These are phyloP conservation scores for Chlorella sp. DNA, from an alignment of 139 green algal species.

Conservation along the genomic window DNA sequence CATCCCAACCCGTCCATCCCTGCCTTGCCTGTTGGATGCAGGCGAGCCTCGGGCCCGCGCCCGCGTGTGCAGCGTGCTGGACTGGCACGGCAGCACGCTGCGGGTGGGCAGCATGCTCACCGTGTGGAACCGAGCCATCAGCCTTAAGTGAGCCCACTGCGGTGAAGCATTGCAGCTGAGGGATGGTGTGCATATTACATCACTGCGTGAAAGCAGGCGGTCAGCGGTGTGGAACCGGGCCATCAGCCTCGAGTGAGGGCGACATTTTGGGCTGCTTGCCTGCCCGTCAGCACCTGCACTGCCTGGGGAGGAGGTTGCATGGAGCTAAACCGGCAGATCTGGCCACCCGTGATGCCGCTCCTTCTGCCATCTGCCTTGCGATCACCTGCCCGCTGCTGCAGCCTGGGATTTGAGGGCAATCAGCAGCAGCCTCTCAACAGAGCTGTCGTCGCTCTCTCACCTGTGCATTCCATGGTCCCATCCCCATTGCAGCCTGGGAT, in stretches of 20 bases:
- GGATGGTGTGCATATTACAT: no score
- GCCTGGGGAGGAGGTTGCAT: neutral
- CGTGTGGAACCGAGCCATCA: slow-evolving; percentile 30
- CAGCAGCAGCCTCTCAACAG: no score
- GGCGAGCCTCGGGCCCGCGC: neutral
- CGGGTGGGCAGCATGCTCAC: slow-evolving; percentile 27
- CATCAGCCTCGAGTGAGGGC: no score
- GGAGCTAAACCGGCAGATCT: no score
- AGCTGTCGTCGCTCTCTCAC: neutral
- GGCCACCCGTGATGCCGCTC: no score
- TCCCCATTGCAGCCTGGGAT: slow-evolving; percentile 17
- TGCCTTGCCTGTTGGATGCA: neutral
- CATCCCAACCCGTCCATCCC: neutral
- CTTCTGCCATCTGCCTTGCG: neutral
- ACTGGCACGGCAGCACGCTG: slow-evolving; percentile 38
- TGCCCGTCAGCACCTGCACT: no score
- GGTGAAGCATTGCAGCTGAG: no score
- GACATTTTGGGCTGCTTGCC: no score
- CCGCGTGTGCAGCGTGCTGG: neutral
- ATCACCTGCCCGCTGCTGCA: neutral
- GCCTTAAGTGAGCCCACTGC: neutral
- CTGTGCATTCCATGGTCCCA: neutral
- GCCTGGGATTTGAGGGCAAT: neutral
- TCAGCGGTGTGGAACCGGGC: no score
- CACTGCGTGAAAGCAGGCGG: no score